Percentiles rank a stretch among this genome's conserved stretches.
Conservation (phyloP, 1,284 basidiomycete genomes). For the Omphalotus olearius region DNA sequence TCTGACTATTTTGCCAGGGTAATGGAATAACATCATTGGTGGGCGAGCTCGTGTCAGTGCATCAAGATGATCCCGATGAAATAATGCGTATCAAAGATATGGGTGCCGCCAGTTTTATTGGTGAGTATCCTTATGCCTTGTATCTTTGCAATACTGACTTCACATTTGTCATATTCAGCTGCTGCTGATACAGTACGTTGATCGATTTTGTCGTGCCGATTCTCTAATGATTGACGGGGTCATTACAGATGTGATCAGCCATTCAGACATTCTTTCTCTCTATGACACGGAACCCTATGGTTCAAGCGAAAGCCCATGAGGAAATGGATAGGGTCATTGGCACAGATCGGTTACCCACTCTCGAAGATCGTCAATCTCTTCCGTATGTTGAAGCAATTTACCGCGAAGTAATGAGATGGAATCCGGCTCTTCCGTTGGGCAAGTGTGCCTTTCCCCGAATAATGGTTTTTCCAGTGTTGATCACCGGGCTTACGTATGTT, state of each 20-base stretch:
- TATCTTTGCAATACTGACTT: not conserved
- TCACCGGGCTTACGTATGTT: not conserved
- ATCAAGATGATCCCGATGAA: not conserved
- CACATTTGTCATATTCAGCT: slow-evolving; percentile 13
- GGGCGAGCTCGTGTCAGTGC: not conserved
- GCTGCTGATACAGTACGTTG: slow-evolving; percentile 27
- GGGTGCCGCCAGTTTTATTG: slow-evolving; percentile 1
- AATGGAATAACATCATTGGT: not conserved
- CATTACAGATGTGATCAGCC: slow-evolving; percentile 6
- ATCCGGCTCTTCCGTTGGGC: slow-evolving; percentile 10
- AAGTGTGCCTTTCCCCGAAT: not conserved
- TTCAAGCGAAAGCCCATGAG: slow-evolving; percentile 23
- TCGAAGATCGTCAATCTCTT: slow-evolving; percentile 23
- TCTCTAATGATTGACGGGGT: not conserved
- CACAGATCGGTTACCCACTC: slow-evolving; percentile 23
- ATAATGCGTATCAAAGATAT: slow-evolving; percentile 15
- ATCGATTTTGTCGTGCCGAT: too few species aligned
- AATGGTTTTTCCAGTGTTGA: not conserved
- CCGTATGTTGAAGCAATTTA: slow-evolving; percentile 26
- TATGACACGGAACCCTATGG: slow-evolving; percentile 24
- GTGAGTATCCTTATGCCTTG: not conserved
- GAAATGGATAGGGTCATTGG: slow-evolving; percentile 27
- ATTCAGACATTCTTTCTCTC: slow-evolving; percentile 14
- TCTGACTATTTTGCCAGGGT: too few species aligned
- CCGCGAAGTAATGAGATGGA: slow-evolving; percentile 27